Conservation (phyloP, 2,329 filamentous ascomycete species). For the Rutstroemia sp. region DNA sequence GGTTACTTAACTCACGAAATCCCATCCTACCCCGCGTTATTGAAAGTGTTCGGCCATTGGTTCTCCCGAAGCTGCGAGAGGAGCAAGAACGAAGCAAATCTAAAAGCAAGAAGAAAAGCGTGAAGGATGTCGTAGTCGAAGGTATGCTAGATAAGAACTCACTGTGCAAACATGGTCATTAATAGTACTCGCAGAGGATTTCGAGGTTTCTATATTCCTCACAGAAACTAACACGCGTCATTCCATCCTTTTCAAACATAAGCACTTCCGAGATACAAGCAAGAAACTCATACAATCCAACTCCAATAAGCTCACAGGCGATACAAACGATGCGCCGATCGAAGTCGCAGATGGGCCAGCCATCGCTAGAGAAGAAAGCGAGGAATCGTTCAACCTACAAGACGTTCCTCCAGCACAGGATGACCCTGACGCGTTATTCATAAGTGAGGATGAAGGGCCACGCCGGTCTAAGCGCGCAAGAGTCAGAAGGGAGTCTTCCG, state of each 20-base stretch:
- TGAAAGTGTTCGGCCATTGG: slow-evolving; percentile 73
- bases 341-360: slow-evolving; percentile 28
- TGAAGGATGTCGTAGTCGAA: slow-evolving; percentile 81
- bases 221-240: slow-evolving; percentile 81
- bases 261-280: slow-evolving; percentile 59
- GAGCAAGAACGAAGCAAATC: slow-evolving; percentile 61
- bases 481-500: slow-evolving; percentile 22
- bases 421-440: slow-evolving; percentile 28
- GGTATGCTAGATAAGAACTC: slow-evolving; percentile 41
- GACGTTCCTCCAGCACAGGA: slow-evolving; percentile 22
- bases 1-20: slow-evolving; percentile 72
- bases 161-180: slow-evolving; percentile 7
- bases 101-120: slow-evolving; percentile 52
- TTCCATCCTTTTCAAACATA: slow-evolving; percentile 78
- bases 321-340: slow-evolving; percentile 42
- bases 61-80: slow-evolving; percentile 85
- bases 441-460: slow-evolving; percentile 28
- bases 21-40: slow-evolving; percentile 78
- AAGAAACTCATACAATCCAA: slow-evolving; percentile 42
- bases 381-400: slow-evolving; percentile 17
- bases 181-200: slow-evolving; percentile 60
- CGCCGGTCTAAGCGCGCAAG: slow-evolving; percentile 26
- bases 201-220: slow-evolving; percentile 90
- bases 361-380: slow-evolving; percentile 22
- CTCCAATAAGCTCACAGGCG: slow-evolving; percentile 52